Evolutionary conservation across 2,329 filamentous ascomycete species (phyloP).

Genomic region (Alternaria alternata): DNA sequence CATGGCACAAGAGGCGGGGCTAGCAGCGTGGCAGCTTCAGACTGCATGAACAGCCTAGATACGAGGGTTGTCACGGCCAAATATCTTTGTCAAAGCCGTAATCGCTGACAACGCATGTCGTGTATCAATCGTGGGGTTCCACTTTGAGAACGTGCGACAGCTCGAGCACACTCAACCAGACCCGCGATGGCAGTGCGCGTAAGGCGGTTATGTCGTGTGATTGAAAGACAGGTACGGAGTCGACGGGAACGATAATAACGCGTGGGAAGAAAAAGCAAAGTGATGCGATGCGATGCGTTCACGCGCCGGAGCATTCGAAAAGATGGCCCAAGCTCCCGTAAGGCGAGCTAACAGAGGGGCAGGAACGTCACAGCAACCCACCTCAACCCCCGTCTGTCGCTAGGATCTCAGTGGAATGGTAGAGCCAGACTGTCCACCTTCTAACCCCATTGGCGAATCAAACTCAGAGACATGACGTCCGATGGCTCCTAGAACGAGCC

Average conservation of each 20-base stretch:
- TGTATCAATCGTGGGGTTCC: slow-evolving; percentile 12
- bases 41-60: slow-evolving; percentile 2
- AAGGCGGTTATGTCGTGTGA: not conserved
- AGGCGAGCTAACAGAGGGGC: slow-evolving; percentile 16
- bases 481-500: slow-evolving; percentile 19
- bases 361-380: slow-evolving; percentile 26
- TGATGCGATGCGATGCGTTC: not conserved
- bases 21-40: not conserved
- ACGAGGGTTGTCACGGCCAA: not conserved
- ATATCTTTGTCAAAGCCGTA: slow-evolving; percentile 33
- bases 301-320: slow-evolving; percentile 10
- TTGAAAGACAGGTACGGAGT: not conserved
- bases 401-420: slow-evolving; percentile 25
- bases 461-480: slow-evolving; percentile 27
- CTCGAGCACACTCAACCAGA: not conserved
- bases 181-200: not conserved
- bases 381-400: slow-evolving; percentile 27
- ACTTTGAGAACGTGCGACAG: slow-evolving; percentile 1
- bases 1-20: slow-evolving; percentile 5
- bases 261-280: slow-evolving; percentile 1
- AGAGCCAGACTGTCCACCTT: slow-evolving; percentile 32
- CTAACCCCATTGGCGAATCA: slow-evolving; percentile 32
- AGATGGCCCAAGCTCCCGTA: slow-evolving; percentile 22
- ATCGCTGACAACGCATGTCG: slow-evolving; percentile 40
- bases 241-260: not conserved